These are phyloP conservation scores for Cucurbita moschata DNA, from an alignment of 306 rosid genomes.

Conservation along the genomic window DNA sequence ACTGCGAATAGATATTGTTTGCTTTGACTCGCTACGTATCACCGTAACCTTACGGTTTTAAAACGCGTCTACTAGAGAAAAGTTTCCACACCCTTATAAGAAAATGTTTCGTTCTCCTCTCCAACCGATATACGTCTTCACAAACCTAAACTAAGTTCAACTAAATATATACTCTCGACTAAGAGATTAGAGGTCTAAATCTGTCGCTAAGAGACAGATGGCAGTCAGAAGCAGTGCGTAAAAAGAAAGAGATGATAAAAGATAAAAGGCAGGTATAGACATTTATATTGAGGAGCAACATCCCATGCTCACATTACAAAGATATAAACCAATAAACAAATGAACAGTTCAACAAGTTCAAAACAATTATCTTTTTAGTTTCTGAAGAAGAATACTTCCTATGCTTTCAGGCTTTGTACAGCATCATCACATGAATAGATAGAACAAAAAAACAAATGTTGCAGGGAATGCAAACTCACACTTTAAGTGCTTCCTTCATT, in stretches of 20 bases:
- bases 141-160: too few species aligned
- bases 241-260: neutral
- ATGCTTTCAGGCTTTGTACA: slow-evolving; percentile 3
- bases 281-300: neutral
- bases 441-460: neutral
- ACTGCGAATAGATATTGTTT: too few species aligned
- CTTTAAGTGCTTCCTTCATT: neutral
- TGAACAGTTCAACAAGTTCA: neutral
- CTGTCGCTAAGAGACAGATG: too few species aligned
- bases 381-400: neutral
- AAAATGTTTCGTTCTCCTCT: too few species aligned
- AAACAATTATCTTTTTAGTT: neutral
- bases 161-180: too few species aligned
- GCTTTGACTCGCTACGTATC: too few species aligned
- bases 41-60: too few species aligned
- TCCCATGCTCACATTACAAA: neutral
- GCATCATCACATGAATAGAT: neutral
- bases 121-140: too few species aligned
- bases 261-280: neutral
- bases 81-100: too few species aligned
- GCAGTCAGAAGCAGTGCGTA: neutral
- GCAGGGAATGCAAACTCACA: neutral
- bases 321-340: slow-evolving; percentile 5
- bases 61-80: too few species aligned
- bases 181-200: too few species aligned